Evolutionary conservation across 257 asterid genomes (phyloP).

Genomic region (Capsicum pubescens): DNA sequence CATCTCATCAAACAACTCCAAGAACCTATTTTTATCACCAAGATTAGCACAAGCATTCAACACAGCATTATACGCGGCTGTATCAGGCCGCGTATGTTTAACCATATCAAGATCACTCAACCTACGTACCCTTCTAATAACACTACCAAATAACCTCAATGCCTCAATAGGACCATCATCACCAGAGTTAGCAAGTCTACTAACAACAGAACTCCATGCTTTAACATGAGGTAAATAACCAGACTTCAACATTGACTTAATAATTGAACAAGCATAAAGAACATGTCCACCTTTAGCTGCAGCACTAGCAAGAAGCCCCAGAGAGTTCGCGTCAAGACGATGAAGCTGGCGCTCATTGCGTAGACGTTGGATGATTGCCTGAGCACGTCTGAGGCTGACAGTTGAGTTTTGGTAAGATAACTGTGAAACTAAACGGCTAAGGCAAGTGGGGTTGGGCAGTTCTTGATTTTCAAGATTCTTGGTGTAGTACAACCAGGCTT

Average conservation of each 20-base stretch:
- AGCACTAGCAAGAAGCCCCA: slow-evolving; percentile 88
- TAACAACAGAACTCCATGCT: slow-evolving; percentile 93
- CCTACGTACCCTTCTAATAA: slow-evolving; percentile 55
- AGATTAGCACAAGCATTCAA: slow-evolving; percentile 88
- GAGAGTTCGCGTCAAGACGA: slow-evolving; percentile 92
- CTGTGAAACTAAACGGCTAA: slow-evolving; percentile 87
- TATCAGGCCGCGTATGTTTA: slow-evolving; percentile 75
- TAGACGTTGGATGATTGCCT: slow-evolving; percentile 79
- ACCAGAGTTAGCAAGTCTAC: slow-evolving; percentile 71
- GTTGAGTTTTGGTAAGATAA: slow-evolving; percentile 75
- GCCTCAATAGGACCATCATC: slow-evolving; percentile 90
- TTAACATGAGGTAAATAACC: slow-evolving; percentile 94
- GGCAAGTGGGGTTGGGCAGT: slow-evolving; percentile 83
- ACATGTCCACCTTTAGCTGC: slow-evolving; percentile 89
- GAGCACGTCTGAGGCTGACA: slow-evolving; percentile 69
- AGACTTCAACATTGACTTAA: slow-evolving; percentile 87
- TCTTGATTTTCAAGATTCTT: slow-evolving; percentile 49
- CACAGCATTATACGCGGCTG: slow-evolving; percentile 88
- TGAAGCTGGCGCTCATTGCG: slow-evolving; percentile 80
- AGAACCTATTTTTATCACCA: slow-evolving; percentile 66
- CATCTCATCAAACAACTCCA: slow-evolving; percentile 85
- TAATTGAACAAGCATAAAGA: slow-evolving; percentile 79
- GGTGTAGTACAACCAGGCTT: slow-evolving; percentile 76
- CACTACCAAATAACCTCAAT: slow-evolving; percentile 58
- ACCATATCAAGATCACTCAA: slow-evolving; percentile 54